Conservation (phyloP, 2,329 filamentous ascomycete species). For the Botrytis fragariae region DNA sequence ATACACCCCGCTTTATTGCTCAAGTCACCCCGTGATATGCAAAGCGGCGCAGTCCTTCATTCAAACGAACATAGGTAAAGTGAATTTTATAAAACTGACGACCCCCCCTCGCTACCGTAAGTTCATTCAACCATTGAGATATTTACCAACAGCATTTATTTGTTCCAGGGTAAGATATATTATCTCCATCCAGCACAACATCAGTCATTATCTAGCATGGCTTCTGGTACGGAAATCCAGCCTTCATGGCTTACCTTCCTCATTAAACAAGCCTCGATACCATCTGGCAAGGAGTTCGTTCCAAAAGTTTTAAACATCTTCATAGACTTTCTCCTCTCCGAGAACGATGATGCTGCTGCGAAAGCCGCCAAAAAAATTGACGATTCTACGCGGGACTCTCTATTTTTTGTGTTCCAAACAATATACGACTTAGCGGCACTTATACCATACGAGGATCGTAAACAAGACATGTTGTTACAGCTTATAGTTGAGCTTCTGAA, state of each 20-base stretch:
- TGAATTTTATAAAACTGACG: background rate
- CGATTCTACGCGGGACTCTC: background rate
- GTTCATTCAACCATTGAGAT: background rate
- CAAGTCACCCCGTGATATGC: background rate
- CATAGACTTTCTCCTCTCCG: background rate
- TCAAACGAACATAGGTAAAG: background rate
- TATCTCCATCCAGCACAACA: background rate
- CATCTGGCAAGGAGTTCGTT: background rate
- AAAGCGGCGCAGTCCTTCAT: background rate
- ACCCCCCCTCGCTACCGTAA: too few relatives aligned
- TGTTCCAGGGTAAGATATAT: background rate
- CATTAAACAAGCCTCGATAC: background rate
- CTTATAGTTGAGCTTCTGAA: constrained; percentile 2
- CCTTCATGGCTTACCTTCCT: background rate
- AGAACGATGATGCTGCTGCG: background rate
- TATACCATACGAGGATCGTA: background rate
- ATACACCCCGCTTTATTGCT: background rate
- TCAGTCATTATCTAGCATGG: background rate
- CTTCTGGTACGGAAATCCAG: background rate
- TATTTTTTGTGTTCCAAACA: background rate
- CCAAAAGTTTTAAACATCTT: background rate
- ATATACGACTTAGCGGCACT: background rate
- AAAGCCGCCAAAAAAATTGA: background rate
- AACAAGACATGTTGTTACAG: background rate
- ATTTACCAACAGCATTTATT: background rate